These are phyloP conservation scores for Lophiotrema nucula DNA, from an alignment of 495 filamentous ascomycete species.

Conservation along the genomic window DNA sequence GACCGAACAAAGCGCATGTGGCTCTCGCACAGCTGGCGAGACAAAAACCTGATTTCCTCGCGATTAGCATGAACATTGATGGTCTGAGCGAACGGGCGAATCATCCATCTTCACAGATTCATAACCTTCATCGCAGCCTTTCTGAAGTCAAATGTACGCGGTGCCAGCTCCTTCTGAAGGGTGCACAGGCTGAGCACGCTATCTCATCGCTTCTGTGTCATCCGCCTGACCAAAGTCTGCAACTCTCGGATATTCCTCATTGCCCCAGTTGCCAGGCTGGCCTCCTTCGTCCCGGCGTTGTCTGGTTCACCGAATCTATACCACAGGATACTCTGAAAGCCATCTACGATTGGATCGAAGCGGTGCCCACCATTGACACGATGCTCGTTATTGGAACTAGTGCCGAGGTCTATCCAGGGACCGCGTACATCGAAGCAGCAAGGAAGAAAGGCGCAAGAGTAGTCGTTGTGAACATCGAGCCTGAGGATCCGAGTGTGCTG, in stretches of 20 bases:
- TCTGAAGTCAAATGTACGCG: slow-evolving; percentile 21
- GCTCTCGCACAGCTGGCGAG: slow-evolving; percentile 17
- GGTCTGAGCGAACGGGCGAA: slow-evolving; percentile 18
- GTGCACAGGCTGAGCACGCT: neutral
- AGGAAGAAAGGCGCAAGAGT: slow-evolving; percentile 22
- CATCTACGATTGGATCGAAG: slow-evolving; percentile 9
- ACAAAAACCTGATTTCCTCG: slow-evolving; percentile 6
- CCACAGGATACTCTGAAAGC: neutral
- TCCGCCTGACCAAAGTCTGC: neutral
- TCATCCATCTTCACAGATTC: slow-evolving; percentile 12
- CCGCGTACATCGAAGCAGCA: slow-evolving; percentile 27
- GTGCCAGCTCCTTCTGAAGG: neutral
- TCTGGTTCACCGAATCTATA: slow-evolving; percentile 18
- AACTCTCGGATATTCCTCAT: slow-evolving; percentile 1
- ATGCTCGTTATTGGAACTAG: slow-evolving; percentile 33
- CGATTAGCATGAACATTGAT: slow-evolving; percentile 29
- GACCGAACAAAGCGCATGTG: slow-evolving; percentile 22
- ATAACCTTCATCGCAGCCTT: slow-evolving; percentile 16
- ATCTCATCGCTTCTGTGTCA: neutral
- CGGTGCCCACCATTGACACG: slow-evolving; percentile 9
- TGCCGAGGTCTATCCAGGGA: slow-evolving; percentile 23
- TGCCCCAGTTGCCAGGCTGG: slow-evolving; percentile 8
- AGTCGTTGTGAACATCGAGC: slow-evolving; percentile 24
- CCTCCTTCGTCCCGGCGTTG: slow-evolving; percentile 26
- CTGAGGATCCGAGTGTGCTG: slow-evolving; percentile 3